Evolutionary conservation across 2,329 filamentous ascomycete genomes (phyloP).

Genomic region (Aureobasidium lini): DNA sequence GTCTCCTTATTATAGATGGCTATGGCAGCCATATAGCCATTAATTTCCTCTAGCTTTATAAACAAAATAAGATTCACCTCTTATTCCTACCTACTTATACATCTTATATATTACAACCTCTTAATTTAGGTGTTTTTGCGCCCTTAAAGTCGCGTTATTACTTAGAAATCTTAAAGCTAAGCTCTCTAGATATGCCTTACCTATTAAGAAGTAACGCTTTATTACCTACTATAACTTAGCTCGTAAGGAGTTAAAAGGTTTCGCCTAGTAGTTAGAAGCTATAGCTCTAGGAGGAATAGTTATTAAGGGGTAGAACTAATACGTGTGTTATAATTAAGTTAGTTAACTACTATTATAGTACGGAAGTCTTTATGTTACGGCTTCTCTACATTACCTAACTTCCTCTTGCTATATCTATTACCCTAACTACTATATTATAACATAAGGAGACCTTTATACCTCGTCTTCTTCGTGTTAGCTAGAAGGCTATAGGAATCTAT

Average conservation of each 20-base stretch:
- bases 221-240: no score
- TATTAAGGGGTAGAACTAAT: constrained; percentile 1
- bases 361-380: background rate
- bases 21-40: background rate
- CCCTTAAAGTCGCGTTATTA: background rate
- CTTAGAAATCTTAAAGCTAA: background rate
- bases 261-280: background rate
- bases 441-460: no score
- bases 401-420: background rate
- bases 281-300: background rate
- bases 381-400: background rate
- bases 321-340: background rate
- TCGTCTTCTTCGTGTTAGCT: no score
- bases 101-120: background rate
- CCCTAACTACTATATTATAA: constrained; percentile 5
- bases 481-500: no score
- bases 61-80: background rate
- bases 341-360: constrained; percentile 6
- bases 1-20: background rate
- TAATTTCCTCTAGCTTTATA: background rate
- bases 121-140: background rate
- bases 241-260: no score
- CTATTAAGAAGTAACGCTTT: background rate
- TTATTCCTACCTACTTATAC: background rate
- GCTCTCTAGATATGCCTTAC: background rate